Conservation (phyloP, 2,329 filamentous ascomycete species). For the Onygenales sp. region DNA sequence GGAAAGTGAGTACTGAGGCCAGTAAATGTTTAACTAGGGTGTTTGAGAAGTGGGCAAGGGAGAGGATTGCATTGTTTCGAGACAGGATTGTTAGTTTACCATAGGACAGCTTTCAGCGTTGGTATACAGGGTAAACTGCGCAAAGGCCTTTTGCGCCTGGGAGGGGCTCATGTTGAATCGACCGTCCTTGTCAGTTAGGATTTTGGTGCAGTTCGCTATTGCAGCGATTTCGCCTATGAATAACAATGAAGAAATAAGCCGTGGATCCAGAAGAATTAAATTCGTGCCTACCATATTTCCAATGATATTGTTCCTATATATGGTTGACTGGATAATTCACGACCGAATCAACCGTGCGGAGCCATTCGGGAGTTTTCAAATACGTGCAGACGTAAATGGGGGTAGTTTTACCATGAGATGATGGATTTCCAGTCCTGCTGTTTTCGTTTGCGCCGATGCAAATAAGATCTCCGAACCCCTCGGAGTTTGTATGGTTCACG, state of each 20-base stretch:
- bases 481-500: slow-evolving; percentile 43
- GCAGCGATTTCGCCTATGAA: slow-evolving; percentile 43
- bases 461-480: slow-evolving; percentile 24
- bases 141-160: slow-evolving; percentile 38
- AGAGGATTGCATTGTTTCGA: neutral
- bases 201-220: slow-evolving; percentile 43
- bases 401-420: slow-evolving; percentile 36
- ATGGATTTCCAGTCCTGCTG: slow-evolving; percentile 40
- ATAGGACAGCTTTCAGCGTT: slow-evolving; percentile 51
- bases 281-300: too few relatives aligned
- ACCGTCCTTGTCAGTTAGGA: slow-evolving; percentile 39
- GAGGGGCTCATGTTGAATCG: slow-evolving; percentile 33
- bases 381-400: neutral
- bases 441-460: slow-evolving; percentile 44
- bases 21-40: neutral
- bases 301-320: too few relatives aligned
- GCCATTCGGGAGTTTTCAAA: too few relatives aligned
- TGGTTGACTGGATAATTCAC: too few relatives aligned
- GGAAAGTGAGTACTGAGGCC: too few relatives aligned
- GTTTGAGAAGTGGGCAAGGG: neutral
- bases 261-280: neutral
- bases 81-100: slow-evolving; percentile 15
- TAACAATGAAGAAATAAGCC: neutral
- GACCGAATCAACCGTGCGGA: too few relatives aligned
- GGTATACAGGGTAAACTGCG: slow-evolving; percentile 44